A percentile compares a stretch with the other conserved stretches of the same genome.
phyloP scores from a whole-genome alignment of 2,329 filamentous ascomycete genomes.

The Neofusicoccum ribis region DNA sequence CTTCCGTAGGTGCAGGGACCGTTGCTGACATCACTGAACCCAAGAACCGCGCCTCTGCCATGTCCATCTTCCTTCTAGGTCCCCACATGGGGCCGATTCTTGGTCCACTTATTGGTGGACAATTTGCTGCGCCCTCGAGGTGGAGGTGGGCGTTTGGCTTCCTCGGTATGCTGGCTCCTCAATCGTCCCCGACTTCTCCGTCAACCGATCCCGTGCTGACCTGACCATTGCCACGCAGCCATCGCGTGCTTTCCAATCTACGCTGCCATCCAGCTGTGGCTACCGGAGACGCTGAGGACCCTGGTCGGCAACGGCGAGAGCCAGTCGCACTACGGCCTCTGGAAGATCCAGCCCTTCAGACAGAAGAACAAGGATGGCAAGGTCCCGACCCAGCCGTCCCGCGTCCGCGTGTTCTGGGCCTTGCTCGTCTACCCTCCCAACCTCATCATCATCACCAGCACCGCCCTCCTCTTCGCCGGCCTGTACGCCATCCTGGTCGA shows the following conservation, averaged over 20 bases:
- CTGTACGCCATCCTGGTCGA: constrained; percentile 31
- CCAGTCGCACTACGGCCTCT: neutral
- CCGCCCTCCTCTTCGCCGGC: constrained; percentile 31
- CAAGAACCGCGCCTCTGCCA: constrained; percentile 40
- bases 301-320: constrained; percentile 46
- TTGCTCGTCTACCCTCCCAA: constrained; percentile 32
- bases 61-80: constrained; percentile 47
- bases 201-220: neutral
- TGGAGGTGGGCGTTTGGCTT: constrained; percentile 52
- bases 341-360: constrained; percentile 10
- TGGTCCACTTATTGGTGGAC: constrained; percentile 46
- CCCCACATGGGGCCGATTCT: constrained; percentile 48
- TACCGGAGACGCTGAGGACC: constrained; percentile 49
- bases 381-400: neutral
- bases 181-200: neutral
- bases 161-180: constrained; percentile 22
- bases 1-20: constrained; percentile 47
- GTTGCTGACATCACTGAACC: constrained; percentile 46
- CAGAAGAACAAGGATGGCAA: neutral
- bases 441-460: constrained; percentile 32
- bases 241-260: constrained; percentile 30
- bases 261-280: constrained; percentile 37
- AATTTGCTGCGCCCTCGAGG: constrained; percentile 33
- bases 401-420: neutral
- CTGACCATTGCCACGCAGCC: constrained; percentile 14